Conservation (phyloP, 1,284 basidiomycete species). For the Tylopilus orsonianus region DNA sequence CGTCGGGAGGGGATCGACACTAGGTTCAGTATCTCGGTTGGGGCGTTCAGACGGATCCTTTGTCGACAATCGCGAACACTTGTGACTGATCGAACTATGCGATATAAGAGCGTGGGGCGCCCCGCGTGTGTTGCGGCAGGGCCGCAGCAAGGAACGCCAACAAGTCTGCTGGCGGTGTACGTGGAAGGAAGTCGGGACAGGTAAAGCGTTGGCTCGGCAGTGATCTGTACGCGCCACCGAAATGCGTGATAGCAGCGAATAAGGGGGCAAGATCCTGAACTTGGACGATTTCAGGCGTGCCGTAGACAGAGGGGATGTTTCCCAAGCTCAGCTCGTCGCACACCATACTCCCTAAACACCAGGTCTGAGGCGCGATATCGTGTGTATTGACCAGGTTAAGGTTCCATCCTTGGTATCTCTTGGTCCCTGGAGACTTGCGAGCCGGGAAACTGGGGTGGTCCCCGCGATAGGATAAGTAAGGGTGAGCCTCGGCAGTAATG, state of each 20-base stretch:
- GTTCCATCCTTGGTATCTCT: slow-evolving; percentile 3
- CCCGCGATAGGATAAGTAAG: slow-evolving; percentile 11
- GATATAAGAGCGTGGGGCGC: no score
- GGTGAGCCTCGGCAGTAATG: neutral
- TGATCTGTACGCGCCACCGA: slow-evolving; percentile 11
- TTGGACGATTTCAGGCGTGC: slow-evolving; percentile 1
- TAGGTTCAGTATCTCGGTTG: no score
- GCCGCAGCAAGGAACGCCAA: no score
- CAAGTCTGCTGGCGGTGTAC: no score
- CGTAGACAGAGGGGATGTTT: slow-evolving; percentile 20
- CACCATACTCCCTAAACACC: neutral
- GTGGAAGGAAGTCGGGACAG: no score
- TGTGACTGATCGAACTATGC: no score
- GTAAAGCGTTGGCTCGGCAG: slow-evolving; percentile 11
- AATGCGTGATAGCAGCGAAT: neutral
- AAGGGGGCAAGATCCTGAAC: neutral
- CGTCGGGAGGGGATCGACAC: no score
- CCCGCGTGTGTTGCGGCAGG: no score
- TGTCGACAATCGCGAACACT: no score
- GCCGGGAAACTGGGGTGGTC: slow-evolving; percentile 1
- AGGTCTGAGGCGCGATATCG: slow-evolving; percentile 16
- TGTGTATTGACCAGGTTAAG: slow-evolving; percentile 19
- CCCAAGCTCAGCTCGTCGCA: slow-evolving; percentile 12
- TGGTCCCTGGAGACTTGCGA: no score
- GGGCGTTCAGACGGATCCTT: no score